Evolutionary conservation across 106 monocot species (phyloP).

Genomic region (Hemerocallis citrina): DNA sequence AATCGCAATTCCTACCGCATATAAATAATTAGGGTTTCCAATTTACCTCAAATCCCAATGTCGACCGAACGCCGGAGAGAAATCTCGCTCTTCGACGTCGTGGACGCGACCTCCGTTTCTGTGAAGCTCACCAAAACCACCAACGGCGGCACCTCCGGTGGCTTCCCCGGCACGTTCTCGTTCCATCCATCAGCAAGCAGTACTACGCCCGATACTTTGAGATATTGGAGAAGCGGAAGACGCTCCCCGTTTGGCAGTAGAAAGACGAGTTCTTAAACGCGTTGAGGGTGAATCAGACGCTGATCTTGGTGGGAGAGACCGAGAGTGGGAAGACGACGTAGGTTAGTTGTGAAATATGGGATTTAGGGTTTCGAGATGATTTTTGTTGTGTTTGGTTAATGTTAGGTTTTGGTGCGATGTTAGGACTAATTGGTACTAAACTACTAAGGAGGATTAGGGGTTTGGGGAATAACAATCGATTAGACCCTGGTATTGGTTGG

Average conservation of each 20-base stretch:
- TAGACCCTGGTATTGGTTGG: too few species aligned
- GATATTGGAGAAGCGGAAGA: slow-evolving; percentile 69
- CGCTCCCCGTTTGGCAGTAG: slow-evolving; percentile 74
- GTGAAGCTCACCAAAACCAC: slow-evolving; percentile 26
- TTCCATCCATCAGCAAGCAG: slow-evolving; percentile 15
- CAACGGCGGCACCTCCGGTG: slow-evolving; percentile 7
- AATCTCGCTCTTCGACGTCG: slow-evolving; percentile 94
- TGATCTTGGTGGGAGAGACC: slow-evolving; percentile 67
- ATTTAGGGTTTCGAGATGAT: slow-evolving; percentile 2
- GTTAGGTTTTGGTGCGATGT: too few species aligned
- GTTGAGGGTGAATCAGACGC: slow-evolving; percentile 49
- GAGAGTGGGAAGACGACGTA: slow-evolving; percentile 81
- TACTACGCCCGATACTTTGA: slow-evolving; percentile 49
- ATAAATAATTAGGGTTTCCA: too few species aligned
- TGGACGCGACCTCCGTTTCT: slow-evolving; percentile 58
- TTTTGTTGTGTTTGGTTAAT: too few species aligned
- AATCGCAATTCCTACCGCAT: too few species aligned
- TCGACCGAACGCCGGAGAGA: slow-evolving; percentile 78
- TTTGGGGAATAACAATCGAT: too few species aligned
- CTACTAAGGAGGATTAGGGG: too few species aligned
- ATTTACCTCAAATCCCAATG: slow-evolving; percentile 26
- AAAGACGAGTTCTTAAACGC: slow-evolving; percentile 58
- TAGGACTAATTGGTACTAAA: too few species aligned
- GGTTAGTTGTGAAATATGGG: slow-evolving; percentile 14
- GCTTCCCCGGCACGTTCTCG: neutral